phyloP scores from a whole-genome alignment of 352 stramenopile species.

The Achlya hypogyna region DNA sequence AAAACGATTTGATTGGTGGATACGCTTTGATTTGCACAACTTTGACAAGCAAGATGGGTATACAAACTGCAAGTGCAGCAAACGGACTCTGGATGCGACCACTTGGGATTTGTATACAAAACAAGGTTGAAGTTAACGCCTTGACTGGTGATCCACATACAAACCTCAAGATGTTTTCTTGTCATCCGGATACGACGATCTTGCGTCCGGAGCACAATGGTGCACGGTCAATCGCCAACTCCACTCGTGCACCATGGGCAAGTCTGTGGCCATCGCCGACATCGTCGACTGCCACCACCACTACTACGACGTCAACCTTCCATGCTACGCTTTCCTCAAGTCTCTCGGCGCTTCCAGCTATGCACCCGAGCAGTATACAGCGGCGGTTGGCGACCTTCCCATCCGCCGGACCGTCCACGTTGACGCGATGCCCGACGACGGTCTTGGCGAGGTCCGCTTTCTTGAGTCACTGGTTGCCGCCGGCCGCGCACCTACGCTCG shows the following conservation, averaged over 20 bases:
- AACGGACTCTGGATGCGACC: no score
- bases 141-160: no score
- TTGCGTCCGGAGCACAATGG: no score
- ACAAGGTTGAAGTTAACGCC: no score
- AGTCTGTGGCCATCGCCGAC: slow-evolving; percentile 6
- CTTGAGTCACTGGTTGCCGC: slow-evolving; percentile 24
- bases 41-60: no score
- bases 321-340: slow-evolving; percentile 36
- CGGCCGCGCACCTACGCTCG: slow-evolving; percentile 24
- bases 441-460: slow-evolving; percentile 35
- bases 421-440: slow-evolving; percentile 42
- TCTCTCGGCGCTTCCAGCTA: slow-evolving; percentile 27
- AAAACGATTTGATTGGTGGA: no score
- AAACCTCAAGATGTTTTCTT: no score
- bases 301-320: slow-evolving; percentile 35
- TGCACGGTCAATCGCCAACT: background rate
- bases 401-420: slow-evolving; percentile 43
- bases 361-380: slow-evolving; percentile 34
- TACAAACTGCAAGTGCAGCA: no score
- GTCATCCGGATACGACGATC: background rate
- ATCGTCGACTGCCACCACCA: slow-evolving; percentile 54
- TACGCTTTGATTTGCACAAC: no score
- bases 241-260: background rate
- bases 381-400: slow-evolving; percentile 18
- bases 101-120: no score